phyloP scores from a whole-genome alignment of 352 stramenopile species.

The Pythium brassicae region DNA sequence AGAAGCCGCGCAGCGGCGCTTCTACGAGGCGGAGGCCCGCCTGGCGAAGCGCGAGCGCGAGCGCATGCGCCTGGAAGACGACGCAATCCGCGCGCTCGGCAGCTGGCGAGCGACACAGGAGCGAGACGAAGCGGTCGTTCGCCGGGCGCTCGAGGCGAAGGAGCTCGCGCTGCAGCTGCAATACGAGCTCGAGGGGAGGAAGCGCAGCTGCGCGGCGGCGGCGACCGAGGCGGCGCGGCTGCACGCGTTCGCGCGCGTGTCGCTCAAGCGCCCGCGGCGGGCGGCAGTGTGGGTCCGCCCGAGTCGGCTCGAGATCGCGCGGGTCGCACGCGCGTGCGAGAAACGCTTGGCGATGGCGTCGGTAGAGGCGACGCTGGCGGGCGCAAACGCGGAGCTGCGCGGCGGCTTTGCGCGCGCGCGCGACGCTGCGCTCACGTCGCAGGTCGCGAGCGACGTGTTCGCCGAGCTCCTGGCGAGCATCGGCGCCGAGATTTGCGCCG shows the following conservation, averaged over 20 bases:
- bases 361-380: slow-evolving; percentile 40
- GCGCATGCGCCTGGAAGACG: slow-evolving; percentile 48
- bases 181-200: slow-evolving; percentile 37
- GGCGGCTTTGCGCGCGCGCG: slow-evolving; percentile 27
- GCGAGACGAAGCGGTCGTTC: slow-evolving; percentile 26
- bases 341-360: slow-evolving; percentile 61
- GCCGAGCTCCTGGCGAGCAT: slow-evolving; percentile 19
- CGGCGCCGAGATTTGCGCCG: slow-evolving; percentile 19
- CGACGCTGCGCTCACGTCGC: slow-evolving; percentile 17
- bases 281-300: slow-evolving; percentile 1
- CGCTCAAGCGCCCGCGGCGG: slow-evolving; percentile 21
- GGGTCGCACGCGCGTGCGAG: slow-evolving; percentile 46
- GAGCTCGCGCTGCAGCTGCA: slow-evolving; percentile 44
- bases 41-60: slow-evolving; percentile 20
- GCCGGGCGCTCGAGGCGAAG: slow-evolving; percentile 23
- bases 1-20: slow-evolving; percentile 20
- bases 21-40: slow-evolving; percentile 18
- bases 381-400: slow-evolving; percentile 25
- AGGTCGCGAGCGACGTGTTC: slow-evolving; percentile 23
- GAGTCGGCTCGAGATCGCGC: slow-evolving; percentile 39
- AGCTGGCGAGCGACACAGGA: slow-evolving; percentile 39
- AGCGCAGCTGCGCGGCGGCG: slow-evolving; percentile 17
- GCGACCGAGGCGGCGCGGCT: slow-evolving; percentile 31
- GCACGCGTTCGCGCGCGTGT: slow-evolving; percentile 26
- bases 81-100: slow-evolving; percentile 23